Conservation (phyloP, 2,329 filamentous ascomycete genomes). For the Dryadomyces quercus-mongolicae region DNA sequence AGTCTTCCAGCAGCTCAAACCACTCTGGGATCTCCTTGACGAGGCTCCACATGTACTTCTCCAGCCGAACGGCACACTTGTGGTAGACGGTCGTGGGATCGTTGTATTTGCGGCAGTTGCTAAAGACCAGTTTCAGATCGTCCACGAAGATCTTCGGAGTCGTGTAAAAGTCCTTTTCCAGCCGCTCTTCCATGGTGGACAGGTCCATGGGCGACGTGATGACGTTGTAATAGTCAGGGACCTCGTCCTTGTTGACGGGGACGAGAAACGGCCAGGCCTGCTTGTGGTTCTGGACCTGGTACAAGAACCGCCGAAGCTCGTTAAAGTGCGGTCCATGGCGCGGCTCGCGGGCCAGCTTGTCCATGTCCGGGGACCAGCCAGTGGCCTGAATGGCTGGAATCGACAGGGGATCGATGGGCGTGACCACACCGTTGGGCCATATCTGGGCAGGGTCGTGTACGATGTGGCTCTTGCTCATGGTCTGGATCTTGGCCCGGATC, state of each 20-base stretch:
- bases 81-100: conserved; percentile 91
- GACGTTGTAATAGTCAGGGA: conserved; percentile 97
- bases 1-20: conserved; percentile 46
- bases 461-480: conserved; percentile 78
- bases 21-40: conserved; percentile 89
- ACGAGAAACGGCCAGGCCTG: conserved; percentile 90
- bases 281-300: conserved; percentile 88
- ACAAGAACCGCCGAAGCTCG: conserved; percentile 81
- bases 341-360: conserved; percentile 86
- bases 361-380: conserved; percentile 96
- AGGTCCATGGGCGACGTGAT: conserved; percentile 98
- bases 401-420: conserved; percentile 69
- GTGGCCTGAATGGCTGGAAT: conserved; percentile 84
- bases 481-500: conserved; percentile 87
- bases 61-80: conserved; percentile 87
- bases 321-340: conserved; percentile 96
- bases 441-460: conserved; percentile 75
- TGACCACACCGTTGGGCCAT: conserved; percentile 57
- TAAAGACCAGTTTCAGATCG: conserved; percentile 80
- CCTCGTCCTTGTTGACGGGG: conserved; percentile 89
- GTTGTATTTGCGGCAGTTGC: conserved; percentile 94
- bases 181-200: conserved; percentile 87
- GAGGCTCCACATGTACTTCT: conserved; percentile 90
- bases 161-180: conserved; percentile 85
- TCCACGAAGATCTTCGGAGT: conserved; percentile 86